These are phyloP conservation scores for Otatea glauca DNA, from an alignment of 176 grass and related monocot species.

Conservation along the genomic window DNA sequence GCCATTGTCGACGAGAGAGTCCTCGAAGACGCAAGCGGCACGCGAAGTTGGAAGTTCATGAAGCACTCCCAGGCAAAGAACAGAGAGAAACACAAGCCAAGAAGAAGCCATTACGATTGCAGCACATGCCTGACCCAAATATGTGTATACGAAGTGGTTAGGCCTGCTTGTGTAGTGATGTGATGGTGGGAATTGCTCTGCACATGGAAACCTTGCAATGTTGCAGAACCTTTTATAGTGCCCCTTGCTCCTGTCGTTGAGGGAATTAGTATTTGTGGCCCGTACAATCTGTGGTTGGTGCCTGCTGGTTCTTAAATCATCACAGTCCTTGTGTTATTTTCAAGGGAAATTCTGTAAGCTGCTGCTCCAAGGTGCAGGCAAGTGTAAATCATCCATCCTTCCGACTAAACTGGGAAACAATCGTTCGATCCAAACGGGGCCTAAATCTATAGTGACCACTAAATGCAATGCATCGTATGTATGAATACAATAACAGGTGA, in stretches of 20 bases:
- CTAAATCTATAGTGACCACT: too few species aligned
- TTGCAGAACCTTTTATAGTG: constrained; percentile 31
- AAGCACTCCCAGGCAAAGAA: constrained; percentile 20
- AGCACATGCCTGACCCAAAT: background rate
- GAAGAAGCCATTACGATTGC: constrained; percentile 39
- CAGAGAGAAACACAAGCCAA: background rate
- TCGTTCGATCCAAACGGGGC: too few species aligned
- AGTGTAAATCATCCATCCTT: too few species aligned
- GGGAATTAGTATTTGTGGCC: background rate
- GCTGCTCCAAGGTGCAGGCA: too few species aligned
- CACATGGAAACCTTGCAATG: background rate
- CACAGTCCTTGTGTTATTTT: too few species aligned
- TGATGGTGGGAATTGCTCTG: background rate
- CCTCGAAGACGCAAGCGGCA: constrained; percentile 81
- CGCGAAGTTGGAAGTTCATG: background rate
- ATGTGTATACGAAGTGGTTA: background rate
- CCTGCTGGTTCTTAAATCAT: background rate
- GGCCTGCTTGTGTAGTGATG: background rate
- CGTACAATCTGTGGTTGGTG: constrained; percentile 31
- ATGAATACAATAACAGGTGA: too few species aligned
- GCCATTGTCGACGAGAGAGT: constrained; percentile 93
- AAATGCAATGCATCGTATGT: too few species aligned
- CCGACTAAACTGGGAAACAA: too few species aligned
- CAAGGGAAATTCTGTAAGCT: too few species aligned
- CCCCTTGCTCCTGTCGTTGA: background rate